Evolutionary conservation across 2,329 filamentous ascomycete genomes (phyloP), one percentile per base, ranked within the genome.

Genomic region (Alternaria longipes): DNA sequence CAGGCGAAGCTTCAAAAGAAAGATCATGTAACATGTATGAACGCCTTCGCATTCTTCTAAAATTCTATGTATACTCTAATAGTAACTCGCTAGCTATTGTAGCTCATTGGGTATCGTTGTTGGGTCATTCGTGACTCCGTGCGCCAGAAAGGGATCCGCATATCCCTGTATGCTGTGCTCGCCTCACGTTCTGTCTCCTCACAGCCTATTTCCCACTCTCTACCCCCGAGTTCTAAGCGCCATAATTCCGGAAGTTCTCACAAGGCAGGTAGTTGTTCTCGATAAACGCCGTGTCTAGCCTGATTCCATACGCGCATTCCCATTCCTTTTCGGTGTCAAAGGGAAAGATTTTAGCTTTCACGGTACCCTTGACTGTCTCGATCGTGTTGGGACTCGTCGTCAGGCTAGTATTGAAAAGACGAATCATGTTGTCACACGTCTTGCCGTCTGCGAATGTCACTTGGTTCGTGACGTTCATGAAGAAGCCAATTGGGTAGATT

Each of bases 401-500:
- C 3, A 84, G 70, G 1, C 78, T 75, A 0, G 83, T 84, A 62
- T 84, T 81, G 71, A 81, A 85, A 11, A 84, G 59, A 12, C 81
- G 73, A 12, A 80, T 74, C 72, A 82, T 81, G 34, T 81, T 78
- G 52, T 84, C 81, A 71, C 83, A 85, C 0, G 71, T 65, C 44
- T 73, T 70, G 9, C 75, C 75, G 51, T 81, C 74, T 9, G 76
- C 79, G 60, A 84, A 84, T 5, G 77, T 78, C 1, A 84, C 84
- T 70, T 87, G 85, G 67, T 87, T 87, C 3, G 85, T 86, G 46
- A 85, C 75, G 68, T 86, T 86, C 22, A 71, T 70, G 72, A 83
- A 82, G 57, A 85, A 82, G 1, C 69, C 66, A 4, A 85, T 63
- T 0, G 81, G 78, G 59, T 80, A 83, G 0, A 77, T 72, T 30